Evolutionary conservation across 176 grass and related monocot species (phyloP), one percentile per base, ranked within the genome.

Genomic region (Cenchrus purpureus): DNA sequence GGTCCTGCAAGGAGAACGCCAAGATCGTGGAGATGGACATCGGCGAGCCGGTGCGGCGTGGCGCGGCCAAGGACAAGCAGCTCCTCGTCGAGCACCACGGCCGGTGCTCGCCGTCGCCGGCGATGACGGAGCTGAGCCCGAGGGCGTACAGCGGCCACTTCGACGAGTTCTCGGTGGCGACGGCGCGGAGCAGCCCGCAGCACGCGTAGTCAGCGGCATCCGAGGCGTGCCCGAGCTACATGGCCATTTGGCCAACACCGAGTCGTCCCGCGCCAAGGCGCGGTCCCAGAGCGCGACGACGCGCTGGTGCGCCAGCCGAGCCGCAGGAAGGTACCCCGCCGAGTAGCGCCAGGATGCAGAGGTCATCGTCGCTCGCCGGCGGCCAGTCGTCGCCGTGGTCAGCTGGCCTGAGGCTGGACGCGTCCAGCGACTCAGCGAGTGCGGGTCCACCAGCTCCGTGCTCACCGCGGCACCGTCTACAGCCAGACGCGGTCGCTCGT

Each of bases 21-120:
- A 98, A 93, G 76, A 95, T 93, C 81, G 92, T 98, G 3, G 95
- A 98, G 89, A 68, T 98, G 85, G 92, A 98, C 79, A 63, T 67
- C n/a, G 92, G 84, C 34, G 92, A 87, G 74, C 72, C 83, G 6
- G 54, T 43, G 71, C 77, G 75, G 74, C 75, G 74, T 3, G 78
- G 60, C 29, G 17, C 10, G 34, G 16, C 10, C 0, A 78, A 16
- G 58, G 79, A 73, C 40, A 58, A 73, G 65, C 79, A 44, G 4
- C 32, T n/a, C 12, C 83, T 58, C 25, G 66, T 48, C 4, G 74
- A 93, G n/a, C 66, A 88, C 62, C 40, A 67, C 49, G 84, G 81
- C 45, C 45, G 85, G 62, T 87, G 45, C 62, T 91, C 85, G 34
- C 84, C 89, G 63, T 76, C 73, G 50, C 79, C 84, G 58, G 84